Conservation (phyloP, 345 rosid species). For the Aquilaria sinensis region DNA sequence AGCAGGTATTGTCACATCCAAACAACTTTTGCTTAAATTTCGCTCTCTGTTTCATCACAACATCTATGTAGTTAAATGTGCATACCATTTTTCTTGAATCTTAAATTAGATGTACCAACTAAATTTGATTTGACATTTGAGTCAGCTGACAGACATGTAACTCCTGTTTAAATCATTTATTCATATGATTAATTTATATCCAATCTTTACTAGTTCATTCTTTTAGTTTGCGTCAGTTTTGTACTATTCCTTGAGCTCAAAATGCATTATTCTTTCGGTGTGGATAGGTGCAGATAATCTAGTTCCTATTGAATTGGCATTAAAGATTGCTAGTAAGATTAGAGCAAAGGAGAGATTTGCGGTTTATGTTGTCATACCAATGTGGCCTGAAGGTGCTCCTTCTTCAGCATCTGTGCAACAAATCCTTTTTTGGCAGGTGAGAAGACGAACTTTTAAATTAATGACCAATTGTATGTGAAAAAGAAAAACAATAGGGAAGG, state of each 20-base stretch:
- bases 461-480: too few relatives aligned
- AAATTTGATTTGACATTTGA: too few relatives aligned
- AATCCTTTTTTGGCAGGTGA: slow-evolving; percentile 88
- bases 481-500: too few relatives aligned
- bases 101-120: too few relatives aligned
- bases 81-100: too few relatives aligned
- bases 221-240: background rate
- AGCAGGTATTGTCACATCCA: slow-evolving; percentile 42
- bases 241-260: background rate
- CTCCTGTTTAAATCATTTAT: too few relatives aligned
- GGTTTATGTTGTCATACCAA: slow-evolving; percentile 61
- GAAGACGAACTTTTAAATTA: background rate
- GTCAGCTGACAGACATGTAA: too few relatives aligned
- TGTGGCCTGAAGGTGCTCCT: slow-evolving; percentile 87
- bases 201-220: background rate
- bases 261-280: slow-evolving; percentile 2
- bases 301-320: slow-evolving; percentile 73
- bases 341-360: slow-evolving; percentile 64
- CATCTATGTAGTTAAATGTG: too few relatives aligned
- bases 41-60: too few relatives aligned
- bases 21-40: background rate
- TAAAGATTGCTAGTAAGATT: slow-evolving; percentile 64
- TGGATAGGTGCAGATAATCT: slow-evolving; percentile 70
- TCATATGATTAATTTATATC: background rate
- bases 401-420: slow-evolving; percentile 59